phyloP scores from a whole-genome alignment of 371 early-diverging fungal genomes.

The Apophysomyces trapeziformis region DNA sequence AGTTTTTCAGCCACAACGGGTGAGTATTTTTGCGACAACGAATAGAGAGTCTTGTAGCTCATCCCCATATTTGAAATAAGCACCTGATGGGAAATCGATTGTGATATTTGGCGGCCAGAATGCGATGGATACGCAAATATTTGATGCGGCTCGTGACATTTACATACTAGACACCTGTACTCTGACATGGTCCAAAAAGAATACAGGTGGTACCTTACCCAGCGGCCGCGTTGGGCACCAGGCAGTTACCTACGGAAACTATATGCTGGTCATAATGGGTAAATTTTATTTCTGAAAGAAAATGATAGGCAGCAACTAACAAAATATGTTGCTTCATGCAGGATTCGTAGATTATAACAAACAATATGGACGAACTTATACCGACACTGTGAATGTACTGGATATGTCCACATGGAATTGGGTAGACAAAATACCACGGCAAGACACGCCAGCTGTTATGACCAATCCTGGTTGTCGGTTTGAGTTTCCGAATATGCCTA shows the following conservation, averaged over 20 bases:
- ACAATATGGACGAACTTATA: constrained; percentile 18
- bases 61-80: constrained; percentile 10
- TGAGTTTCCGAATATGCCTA: constrained; percentile 26
- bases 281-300: neutral
- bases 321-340: neutral
- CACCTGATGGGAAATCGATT: constrained; percentile 47
- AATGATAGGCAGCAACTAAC: neutral
- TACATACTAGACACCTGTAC: constrained; percentile 48
- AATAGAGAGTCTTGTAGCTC: neutral
- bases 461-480: constrained; percentile 27
- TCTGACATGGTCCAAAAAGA: constrained; percentile 39
- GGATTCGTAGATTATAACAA: constrained; percentile 9
- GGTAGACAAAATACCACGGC: constrained; percentile 28
- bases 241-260: constrained; percentile 41
- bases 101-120: constrained; percentile 43
- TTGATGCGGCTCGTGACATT: constrained; percentile 26
- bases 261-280: constrained; percentile 48
- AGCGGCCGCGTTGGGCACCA: constrained; percentile 37
- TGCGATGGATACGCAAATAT: neutral
- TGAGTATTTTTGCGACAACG: neutral
- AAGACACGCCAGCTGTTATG: neutral
- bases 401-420: constrained; percentile 48
- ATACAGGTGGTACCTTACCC: constrained; percentile 30
- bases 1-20: neutral
- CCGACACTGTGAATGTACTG: constrained; percentile 36